Evolutionary conservation across 1,284 basidiomycete species (phyloP).

Genomic region (Irpex sp.): DNA sequence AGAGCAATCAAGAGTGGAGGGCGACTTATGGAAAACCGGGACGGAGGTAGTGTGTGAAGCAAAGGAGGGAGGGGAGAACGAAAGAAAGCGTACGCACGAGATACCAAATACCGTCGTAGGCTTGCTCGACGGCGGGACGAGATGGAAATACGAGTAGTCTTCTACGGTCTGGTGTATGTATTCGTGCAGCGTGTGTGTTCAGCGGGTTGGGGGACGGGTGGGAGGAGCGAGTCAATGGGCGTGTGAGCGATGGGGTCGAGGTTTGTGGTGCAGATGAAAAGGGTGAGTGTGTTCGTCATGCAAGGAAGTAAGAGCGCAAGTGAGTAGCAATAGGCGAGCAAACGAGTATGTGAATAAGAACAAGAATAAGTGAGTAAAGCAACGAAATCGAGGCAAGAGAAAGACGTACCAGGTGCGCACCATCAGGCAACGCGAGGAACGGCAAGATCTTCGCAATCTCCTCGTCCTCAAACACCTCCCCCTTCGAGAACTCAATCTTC

Average conservation of each 20-base stretch:
- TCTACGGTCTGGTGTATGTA: slow-evolving; percentile 66
- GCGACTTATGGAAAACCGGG: no score
- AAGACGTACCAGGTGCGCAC: slow-evolving; percentile 79
- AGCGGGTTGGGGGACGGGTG: no score
- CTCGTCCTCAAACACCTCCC: slow-evolving; percentile 75
- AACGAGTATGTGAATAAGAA: no score
- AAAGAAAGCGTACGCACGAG: slow-evolving; percentile 55
- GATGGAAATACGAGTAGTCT: slow-evolving; percentile 96
- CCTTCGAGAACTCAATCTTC: slow-evolving; percentile 78
- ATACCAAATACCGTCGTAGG: slow-evolving; percentile 90
- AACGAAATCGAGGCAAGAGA: slow-evolving; percentile 5
- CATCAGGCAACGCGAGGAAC: slow-evolving; percentile 97
- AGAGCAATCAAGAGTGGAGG: no score
- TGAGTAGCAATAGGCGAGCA: not conserved
- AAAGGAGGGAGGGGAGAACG: not conserved
- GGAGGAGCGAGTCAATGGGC: no score
- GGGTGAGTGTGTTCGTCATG: no score
- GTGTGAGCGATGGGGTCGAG: no score
- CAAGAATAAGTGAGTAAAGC: not conserved
- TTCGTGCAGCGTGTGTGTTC: no score
- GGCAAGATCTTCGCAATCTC: slow-evolving; percentile 83
- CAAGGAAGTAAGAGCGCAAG: no score
- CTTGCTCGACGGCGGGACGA: slow-evolving; percentile 66
- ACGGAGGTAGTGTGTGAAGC: slow-evolving; percentile 1
- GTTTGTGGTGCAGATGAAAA: no score